These are phyloP conservation scores for Prunella vulgaris DNA, from an alignment of 257 asterid genomes.

Conservation along the genomic window DNA sequence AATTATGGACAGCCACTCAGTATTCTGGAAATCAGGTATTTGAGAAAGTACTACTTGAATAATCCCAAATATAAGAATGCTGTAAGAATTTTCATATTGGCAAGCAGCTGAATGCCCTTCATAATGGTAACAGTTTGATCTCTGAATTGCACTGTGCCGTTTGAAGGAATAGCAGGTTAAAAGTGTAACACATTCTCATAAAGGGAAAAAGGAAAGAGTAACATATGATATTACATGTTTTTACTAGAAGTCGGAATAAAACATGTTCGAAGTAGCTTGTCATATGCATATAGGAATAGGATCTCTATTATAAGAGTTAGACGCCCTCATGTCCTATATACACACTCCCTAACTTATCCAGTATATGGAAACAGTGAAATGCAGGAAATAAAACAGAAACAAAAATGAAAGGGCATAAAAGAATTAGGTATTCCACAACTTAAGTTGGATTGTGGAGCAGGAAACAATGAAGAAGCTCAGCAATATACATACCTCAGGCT, in stretches of 20 bases:
- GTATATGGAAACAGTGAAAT: neutral
- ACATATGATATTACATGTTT: neutral
- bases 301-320: neutral
- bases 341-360: neutral
- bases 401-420: neutral
- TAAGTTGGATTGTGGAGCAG: neutral
- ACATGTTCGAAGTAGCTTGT: neutral
- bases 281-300: neutral
- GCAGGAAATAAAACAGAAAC: neutral
- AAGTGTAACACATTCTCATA: neutral
- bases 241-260: neutral
- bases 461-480: neutral
- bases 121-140: conserved; percentile 59
- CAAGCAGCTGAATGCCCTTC: conserved; percentile 51
- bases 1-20: conserved; percentile 56
- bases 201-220: neutral
- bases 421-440: neutral
- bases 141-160: conserved; percentile 58
- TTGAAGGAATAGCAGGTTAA: neutral
- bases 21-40: conserved; percentile 61
- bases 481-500: conserved; percentile 33
- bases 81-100: conserved; percentile 29
- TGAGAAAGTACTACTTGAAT: conserved; percentile 53
- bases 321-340: neutral
- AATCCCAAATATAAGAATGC: conserved; percentile 49